Evolutionary conservation across 345 rosid genomes (phyloP), one percentile per base, ranked within the genome.

Genomic region (Ceriops decandra): DNA sequence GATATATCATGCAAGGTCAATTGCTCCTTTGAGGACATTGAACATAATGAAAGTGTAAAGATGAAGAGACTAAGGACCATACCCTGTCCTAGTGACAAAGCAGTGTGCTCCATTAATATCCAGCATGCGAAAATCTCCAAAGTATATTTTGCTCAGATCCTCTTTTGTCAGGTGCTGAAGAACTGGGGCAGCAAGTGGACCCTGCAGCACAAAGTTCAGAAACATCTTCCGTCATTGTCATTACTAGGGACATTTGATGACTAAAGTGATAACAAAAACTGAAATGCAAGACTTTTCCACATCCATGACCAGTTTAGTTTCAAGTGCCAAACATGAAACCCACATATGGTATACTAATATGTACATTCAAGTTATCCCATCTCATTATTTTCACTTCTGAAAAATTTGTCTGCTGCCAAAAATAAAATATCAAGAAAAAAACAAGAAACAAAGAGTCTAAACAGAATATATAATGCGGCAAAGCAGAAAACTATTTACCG

Each of bases 21-120:
- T 26, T 26, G 15, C 53, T 67, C 1, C 31, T 17, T 22, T 57
- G 49, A 10, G 65, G 63, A 65, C 11, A 57, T 9, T 42, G 49
- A 42, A 42, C 49, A 15, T 13, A 42, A 11, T 42, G 49, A 15
- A 42, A 0, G 16, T 42, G 19, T 13, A 21, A 24, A 59, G 28
- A 38, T 28, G 58, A 36, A 35, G 51, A 28, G 24, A 58, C 54
- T 70, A 2, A 66, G 77, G 73, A 64, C 64, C 72, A n/a, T 92
- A 90, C 98, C 99, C 98, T 3, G 99, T 95, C 71, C 98, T 85
- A 7, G 99, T 95, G 64, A 95, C 90, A 72, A 83, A 95, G 86
- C 99, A 95, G 22, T 71, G 57, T 21, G 83, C 80, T 16, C 99
- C 98, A 59, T 90, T 87, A 72, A 95, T 90, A 78, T 90, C 91